Evolutionary conservation across 2,329 filamentous ascomycete genomes (phyloP).

Genomic region (Hawksworthiomyces lignivorus): DNA sequence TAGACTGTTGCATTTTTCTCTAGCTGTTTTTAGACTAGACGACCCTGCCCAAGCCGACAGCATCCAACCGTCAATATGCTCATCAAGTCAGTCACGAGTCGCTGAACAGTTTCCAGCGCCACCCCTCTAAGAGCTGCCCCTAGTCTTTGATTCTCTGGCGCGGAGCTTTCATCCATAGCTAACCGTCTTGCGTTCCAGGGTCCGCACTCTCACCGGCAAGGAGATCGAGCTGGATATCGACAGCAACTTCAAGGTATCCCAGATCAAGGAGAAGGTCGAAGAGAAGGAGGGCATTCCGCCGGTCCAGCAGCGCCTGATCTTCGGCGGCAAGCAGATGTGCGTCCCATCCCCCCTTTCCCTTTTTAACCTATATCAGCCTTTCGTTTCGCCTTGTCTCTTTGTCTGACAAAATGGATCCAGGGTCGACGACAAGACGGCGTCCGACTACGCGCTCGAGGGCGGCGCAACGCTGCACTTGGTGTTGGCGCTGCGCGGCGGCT

Average conservation of each 20-base stretch:
- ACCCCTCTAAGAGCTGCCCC: too few relatives aligned
- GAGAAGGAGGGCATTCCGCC: constrained; percentile 98
- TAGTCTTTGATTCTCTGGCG: background rate
- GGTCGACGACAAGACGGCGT: constrained; percentile 89
- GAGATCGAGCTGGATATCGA: constrained; percentile 99
- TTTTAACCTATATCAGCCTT: too few relatives aligned
- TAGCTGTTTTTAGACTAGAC: too few relatives aligned
- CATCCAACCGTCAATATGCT: too few relatives aligned
- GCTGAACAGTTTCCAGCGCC: too few relatives aligned
- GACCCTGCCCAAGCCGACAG: too few relatives aligned
- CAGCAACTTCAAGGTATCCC: constrained; percentile 83
- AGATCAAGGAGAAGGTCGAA: constrained; percentile 98
- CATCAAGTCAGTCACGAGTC: too few relatives aligned
- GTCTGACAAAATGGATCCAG: constrained; percentile 41
- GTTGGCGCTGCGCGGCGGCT: constrained; percentile 75
- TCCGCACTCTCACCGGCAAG: constrained; percentile 95
- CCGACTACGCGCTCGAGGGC: constrained; percentile 83
- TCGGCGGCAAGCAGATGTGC: constrained; percentile 96
- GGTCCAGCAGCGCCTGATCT: constrained; percentile 92
- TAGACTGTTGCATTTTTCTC: too few relatives aligned
- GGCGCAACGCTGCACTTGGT: constrained; percentile 94
- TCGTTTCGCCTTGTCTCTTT: too few relatives aligned
- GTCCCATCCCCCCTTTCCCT: constrained; percentile 17
- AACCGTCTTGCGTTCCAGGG: constrained; percentile 44
- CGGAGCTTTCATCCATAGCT: background rate